Percentiles rank a stretch among this genome's conserved stretches.
phyloP scores from a whole-genome alignment of 306 rosid species.

The Amphicarpaea edgeworthii region DNA sequence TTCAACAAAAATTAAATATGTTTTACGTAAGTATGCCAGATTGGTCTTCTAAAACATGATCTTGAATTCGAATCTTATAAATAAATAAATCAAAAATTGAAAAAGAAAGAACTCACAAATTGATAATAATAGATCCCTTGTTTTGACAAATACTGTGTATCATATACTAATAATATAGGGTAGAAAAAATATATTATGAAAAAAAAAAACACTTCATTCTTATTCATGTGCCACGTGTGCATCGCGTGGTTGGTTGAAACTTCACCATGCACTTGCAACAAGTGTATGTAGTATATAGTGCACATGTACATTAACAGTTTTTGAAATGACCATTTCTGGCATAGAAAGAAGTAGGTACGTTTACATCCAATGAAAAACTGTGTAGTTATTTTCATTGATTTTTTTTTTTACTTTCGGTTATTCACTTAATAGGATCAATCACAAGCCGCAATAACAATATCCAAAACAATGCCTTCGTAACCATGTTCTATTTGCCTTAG shows the following conservation, averaged over 20 bases:
- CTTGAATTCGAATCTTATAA: too few species aligned
- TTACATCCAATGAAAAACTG: not conserved
- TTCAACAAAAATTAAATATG: not conserved
- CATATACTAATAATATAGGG: too few species aligned
- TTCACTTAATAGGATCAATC: not conserved
- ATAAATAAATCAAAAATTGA: too few species aligned
- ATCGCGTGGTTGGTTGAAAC: conserved; percentile 44
- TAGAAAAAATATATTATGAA: too few species aligned
- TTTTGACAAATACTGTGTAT: too few species aligned
- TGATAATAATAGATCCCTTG: too few species aligned
- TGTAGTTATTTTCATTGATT: not conserved
- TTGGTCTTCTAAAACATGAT: too few species aligned
- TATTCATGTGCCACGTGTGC: not conserved
- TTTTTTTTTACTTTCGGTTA: not conserved
- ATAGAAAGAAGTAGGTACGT: not conserved
- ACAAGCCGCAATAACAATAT: not conserved
- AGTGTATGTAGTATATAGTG: too few species aligned
- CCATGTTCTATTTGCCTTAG: too few species aligned
- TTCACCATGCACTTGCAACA: not conserved
- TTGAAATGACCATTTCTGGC: not conserved
- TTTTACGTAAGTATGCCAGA: too few species aligned
- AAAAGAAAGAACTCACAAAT: too few species aligned
- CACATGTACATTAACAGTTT: not conserved
- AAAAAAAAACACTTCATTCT: not conserved
- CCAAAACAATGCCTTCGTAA: not conserved